Conservation (phyloP, 495 filamentous ascomycete species). For the Penicillium robsamsonii region DNA sequence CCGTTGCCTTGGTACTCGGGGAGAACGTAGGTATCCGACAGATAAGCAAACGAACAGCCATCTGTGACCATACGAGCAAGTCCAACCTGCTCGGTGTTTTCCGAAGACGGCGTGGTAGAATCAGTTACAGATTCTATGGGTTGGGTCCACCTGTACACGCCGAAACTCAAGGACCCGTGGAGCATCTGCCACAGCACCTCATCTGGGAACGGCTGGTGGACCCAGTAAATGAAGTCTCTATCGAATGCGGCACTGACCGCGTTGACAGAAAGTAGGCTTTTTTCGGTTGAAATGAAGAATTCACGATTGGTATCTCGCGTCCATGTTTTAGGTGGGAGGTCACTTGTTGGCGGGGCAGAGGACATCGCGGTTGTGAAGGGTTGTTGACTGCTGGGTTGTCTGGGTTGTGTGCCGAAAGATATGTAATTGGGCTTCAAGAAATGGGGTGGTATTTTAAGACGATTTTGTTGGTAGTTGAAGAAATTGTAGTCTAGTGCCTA, state of each 20-base stretch:
- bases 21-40: slow-evolving; percentile 71
- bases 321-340: slow-evolving; percentile 23
- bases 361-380: slow-evolving; percentile 11
- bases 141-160: slow-evolving; percentile 41
- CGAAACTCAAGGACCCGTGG: slow-evolving; percentile 53
- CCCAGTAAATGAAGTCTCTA: slow-evolving; percentile 57
- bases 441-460: neutral
- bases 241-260: slow-evolving; percentile 51
- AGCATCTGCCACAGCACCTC: slow-evolving; percentile 46
- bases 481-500: neutral
- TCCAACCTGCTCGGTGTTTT: slow-evolving; percentile 47
- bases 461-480: neutral
- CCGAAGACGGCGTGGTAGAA: neutral
- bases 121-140: slow-evolving; percentile 1
- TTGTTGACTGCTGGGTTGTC: neutral
- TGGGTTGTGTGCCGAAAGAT: neutral
- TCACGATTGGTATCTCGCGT: slow-evolving; percentile 23
- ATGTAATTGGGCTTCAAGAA: neutral
- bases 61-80: slow-evolving; percentile 67
- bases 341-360: slow-evolving; percentile 19
- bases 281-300: slow-evolving; percentile 53
- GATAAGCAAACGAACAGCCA: slow-evolving; percentile 62
- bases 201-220: slow-evolving; percentile 36
- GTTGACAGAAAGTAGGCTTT: slow-evolving; percentile 46
- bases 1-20: slow-evolving; percentile 56